phyloP scores from a whole-genome alignment of 1,284 basidiomycete genomes.

The Rhodotorula sp. region DNA sequence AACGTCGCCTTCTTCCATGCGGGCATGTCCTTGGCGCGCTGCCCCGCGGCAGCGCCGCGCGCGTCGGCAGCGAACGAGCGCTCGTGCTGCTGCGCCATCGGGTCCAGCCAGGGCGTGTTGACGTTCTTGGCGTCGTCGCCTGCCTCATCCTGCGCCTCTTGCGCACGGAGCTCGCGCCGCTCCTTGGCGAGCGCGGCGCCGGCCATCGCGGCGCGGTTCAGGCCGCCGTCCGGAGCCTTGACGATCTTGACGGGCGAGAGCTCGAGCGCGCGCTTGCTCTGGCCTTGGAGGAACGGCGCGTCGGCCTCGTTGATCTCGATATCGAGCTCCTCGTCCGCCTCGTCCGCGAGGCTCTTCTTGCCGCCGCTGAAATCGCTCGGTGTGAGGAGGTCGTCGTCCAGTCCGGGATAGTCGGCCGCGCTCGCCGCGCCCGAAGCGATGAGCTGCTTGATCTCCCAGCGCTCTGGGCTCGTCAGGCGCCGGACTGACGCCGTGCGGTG shows the following conservation, averaged over 20 bases:
- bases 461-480: constrained; percentile 90
- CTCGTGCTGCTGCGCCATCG: constrained; percentile 87
- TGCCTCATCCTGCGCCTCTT: constrained; percentile 90
- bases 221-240: constrained; percentile 61
- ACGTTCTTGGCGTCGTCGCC: constrained; percentile 93
- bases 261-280: constrained; percentile 91
- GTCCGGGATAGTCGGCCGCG: constrained; percentile 92
- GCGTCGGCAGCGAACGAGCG: constrained; percentile 92
- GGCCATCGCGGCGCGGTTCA: constrained; percentile 92
- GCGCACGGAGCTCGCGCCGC: constrained; percentile 86
- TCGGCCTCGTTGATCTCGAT: constrained; percentile 97
- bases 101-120: constrained; percentile 94
- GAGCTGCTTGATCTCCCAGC: constrained; percentile 99
- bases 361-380: constrained; percentile 45
- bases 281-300: constrained; percentile 92
- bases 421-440: constrained; percentile 92
- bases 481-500: constrained; percentile 67
- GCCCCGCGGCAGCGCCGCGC: constrained; percentile 65
- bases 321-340: constrained; percentile 93
- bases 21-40: constrained; percentile 68
- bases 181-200: constrained; percentile 94
- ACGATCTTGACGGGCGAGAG: constrained; percentile 93
- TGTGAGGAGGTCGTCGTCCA: constrained; percentile 85
- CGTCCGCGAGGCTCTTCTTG: constrained; percentile 58
- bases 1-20: constrained; percentile 92